phyloP scores from a whole-genome alignment of 2,329 filamentous ascomycete species.

The Diaporthe eres region DNA sequence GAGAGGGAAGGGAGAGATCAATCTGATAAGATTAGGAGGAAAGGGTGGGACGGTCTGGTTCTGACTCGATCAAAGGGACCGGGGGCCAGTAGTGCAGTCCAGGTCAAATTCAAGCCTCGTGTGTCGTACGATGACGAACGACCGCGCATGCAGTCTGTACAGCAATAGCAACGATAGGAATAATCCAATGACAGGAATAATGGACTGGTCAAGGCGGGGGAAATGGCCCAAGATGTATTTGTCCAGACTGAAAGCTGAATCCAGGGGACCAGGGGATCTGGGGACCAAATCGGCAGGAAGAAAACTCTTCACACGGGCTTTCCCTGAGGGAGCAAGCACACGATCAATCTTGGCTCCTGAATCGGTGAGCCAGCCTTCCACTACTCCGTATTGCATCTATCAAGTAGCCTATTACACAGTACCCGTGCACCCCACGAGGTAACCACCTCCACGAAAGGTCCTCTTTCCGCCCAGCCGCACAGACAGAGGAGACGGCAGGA shows the following conservation, averaged over 20 bases:
- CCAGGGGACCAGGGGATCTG: neutral
- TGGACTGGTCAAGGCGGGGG: neutral
- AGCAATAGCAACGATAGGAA: neutral
- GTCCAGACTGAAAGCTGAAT: conserved; percentile 12
- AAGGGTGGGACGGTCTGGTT: neutral
- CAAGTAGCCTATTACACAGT: conserved; percentile 4
- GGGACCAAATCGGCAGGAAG: conserved; percentile 13
- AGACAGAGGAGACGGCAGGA: neutral
- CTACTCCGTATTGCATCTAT: neutral
- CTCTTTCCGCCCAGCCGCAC: neutral
- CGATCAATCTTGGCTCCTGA: conserved; percentile 37
- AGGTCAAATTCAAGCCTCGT: neutral
- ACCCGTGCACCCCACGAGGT: neutral
- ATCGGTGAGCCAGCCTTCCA: conserved; percentile 33
- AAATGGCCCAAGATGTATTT: conserved; percentile 30
- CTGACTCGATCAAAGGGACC: conserved; percentile 8
- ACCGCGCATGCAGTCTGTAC: neutral
- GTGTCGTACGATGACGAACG: conserved; percentile 22
- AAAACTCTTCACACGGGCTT: conserved; percentile 36
- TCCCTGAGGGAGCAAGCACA: neutral
- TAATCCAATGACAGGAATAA: neutral
- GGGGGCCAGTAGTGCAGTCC: neutral
- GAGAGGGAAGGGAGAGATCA: conserved; percentile 4
- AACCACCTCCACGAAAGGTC: neutral
- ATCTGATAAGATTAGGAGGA: conserved; percentile 25